Percentiles rank a stretch among this genome's conserved stretches.
phyloP scores from a whole-genome alignment of 2,329 filamentous ascomycete genomes.

The Colletotrichum graminicola region DNA sequence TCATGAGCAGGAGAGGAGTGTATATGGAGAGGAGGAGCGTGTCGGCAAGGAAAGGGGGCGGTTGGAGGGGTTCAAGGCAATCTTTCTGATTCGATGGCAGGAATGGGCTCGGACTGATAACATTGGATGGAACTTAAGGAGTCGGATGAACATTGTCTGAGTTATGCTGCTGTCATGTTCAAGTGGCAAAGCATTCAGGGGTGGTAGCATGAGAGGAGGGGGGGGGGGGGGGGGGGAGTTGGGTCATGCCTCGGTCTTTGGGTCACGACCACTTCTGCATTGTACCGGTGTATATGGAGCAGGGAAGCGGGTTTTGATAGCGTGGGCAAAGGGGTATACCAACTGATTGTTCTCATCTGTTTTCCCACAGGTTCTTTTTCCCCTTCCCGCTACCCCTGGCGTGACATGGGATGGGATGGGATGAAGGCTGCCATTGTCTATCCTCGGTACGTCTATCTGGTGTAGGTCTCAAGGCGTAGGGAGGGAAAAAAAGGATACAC shows the following conservation, averaged over 20 bases:
- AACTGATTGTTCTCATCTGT: not conserved
- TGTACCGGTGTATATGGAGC: not conserved
- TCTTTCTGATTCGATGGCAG: not conserved
- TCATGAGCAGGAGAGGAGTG: not conserved
- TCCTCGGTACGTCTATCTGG: not conserved
- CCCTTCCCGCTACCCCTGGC: not conserved
- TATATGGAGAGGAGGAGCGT: conserved; percentile 21
- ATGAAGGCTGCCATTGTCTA: not conserved
- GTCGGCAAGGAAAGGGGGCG: conserved; percentile 27
- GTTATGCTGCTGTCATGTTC: not conserved
- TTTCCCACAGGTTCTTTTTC: not conserved
- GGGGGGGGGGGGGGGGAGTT: not conserved
- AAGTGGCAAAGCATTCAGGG: not conserved
- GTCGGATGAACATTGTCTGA: not conserved
- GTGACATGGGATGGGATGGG: not conserved
- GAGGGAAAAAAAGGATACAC: not conserved
- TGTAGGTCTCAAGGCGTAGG: not conserved
- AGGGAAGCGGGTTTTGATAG: not conserved
- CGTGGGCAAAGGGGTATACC: not conserved
- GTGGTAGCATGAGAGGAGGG: not conserved
- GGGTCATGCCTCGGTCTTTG: not conserved
- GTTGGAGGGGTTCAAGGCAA: not conserved
- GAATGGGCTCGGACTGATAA: not conserved
- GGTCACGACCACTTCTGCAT: not conserved
- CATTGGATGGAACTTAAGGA: conserved; percentile 12